These are phyloP conservation scores for Myxozyma lipomycoides DNA, from an alignment of 805 yeast species.

Conservation along the genomic window DNA sequence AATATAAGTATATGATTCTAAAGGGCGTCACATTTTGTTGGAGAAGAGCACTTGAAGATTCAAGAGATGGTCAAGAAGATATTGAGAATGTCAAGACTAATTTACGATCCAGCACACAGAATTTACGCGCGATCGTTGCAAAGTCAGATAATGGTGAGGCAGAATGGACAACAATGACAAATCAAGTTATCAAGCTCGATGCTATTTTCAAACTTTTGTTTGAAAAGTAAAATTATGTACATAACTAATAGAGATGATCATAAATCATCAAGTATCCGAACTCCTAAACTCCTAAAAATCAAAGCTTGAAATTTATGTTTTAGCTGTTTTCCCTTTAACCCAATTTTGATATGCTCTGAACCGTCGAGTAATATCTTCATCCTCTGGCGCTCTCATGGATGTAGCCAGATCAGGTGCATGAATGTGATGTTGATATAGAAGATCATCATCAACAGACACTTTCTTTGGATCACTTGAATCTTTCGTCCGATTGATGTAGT, in stretches of 20 bases:
- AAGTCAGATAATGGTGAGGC: background rate
- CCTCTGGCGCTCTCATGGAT: slow-evolving; percentile 13
- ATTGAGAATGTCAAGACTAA: background rate
- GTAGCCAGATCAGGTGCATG: slow-evolving; percentile 22
- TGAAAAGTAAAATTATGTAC: background rate
- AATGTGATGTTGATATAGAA: slow-evolving; percentile 16
- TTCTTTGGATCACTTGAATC: slow-evolving; percentile 6
- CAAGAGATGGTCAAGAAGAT: slow-evolving; percentile 1
- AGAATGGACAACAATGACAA: background rate
- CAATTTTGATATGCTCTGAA: slow-evolving; percentile 20
- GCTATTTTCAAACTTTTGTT: background rate
- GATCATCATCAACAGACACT: slow-evolving; percentile 18
- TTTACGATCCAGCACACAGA: background rate
- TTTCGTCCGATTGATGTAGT: slow-evolving; percentile 50
- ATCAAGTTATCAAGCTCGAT: slow-evolving; percentile 3
- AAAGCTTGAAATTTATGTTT: background rate
- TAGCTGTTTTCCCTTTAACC: slow-evolving; percentile 11
- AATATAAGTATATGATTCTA: slow-evolving; percentile 12
- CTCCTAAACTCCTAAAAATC: background rate
- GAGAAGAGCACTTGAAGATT: slow-evolving; percentile 6
- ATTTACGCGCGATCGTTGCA: background rate
- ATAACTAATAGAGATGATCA: background rate
- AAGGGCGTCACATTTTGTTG: slow-evolving; percentile 22
- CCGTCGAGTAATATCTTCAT: slow-evolving; percentile 15
- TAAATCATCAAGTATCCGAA: background rate